Conservation (phyloP, 164 flowering plant species). For the Vitis labrusca region DNA sequence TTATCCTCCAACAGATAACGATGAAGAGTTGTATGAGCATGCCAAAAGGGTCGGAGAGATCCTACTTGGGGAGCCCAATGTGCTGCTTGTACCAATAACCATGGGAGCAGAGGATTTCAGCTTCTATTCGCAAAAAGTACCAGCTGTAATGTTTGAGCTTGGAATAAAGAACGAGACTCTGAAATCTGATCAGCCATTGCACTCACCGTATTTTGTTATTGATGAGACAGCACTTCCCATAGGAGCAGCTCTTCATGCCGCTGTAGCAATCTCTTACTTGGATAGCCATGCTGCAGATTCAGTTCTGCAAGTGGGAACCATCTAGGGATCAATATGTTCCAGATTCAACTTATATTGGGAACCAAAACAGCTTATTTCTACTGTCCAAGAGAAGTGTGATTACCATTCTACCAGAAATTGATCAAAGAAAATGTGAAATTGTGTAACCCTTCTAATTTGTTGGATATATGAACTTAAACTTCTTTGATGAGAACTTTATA, state of each 20-base stretch:
- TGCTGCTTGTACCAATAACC: slow-evolving; percentile 18
- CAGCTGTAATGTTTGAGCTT: slow-evolving; percentile 21
- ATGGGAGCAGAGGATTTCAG: slow-evolving; percentile 36
- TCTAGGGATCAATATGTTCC: no score
- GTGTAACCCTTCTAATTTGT: no score
- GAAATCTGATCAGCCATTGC: slow-evolving; percentile 20
- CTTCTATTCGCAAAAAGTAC: slow-evolving; percentile 21
- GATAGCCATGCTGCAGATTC: slow-evolving; percentile 5
- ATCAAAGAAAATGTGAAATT: no score
- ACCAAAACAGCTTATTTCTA: no score
- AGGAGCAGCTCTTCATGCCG: slow-evolving; percentile 42
- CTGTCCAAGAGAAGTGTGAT: no score
- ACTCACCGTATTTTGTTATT: slow-evolving; percentile 31
- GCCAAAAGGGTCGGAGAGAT: slow-evolving; percentile 20
- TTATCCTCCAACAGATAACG: slow-evolving; percentile 25
- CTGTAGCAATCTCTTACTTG: slow-evolving; percentile 31
- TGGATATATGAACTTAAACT: no score
- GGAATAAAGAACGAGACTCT: slow-evolving; percentile 23
- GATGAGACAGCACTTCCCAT: slow-evolving; percentile 39
- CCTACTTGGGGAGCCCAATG: slow-evolving; percentile 25
- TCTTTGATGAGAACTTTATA: no score
- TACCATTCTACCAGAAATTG: no score
- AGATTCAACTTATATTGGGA: no score
- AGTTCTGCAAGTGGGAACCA: no score
- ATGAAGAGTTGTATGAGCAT: slow-evolving; percentile 28